These are phyloP conservation scores for Magnaporthiopsis incrustans DNA, from an alignment of 2,329 filamentous ascomycete species.

Conservation along the genomic window DNA sequence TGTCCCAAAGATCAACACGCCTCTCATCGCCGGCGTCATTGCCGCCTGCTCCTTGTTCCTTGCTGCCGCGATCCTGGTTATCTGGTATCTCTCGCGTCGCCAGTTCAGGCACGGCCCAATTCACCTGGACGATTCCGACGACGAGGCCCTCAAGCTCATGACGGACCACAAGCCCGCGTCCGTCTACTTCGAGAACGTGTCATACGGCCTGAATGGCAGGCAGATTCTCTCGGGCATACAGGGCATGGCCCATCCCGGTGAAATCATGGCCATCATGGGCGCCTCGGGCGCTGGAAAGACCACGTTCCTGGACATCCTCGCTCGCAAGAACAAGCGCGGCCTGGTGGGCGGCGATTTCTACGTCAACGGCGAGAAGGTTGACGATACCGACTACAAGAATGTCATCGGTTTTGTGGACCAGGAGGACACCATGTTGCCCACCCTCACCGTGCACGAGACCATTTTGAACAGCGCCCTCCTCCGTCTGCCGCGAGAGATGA, in stretches of 20 bases:
- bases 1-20: slow-evolving; percentile 93
- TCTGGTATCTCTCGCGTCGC: slow-evolving; percentile 84
- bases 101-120: slow-evolving; percentile 64
- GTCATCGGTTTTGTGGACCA: slow-evolving; percentile 97
- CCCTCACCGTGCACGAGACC: slow-evolving; percentile 93
- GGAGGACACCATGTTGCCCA: slow-evolving; percentile 94
- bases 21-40: slow-evolving; percentile 89
- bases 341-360: slow-evolving; percentile 71
- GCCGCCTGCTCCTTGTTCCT: slow-evolving; percentile 73
- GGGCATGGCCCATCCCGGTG: slow-evolving; percentile 87
- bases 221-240: slow-evolving; percentile 73
- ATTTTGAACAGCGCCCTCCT: slow-evolving; percentile 91
- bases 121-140: slow-evolving; percentile 79
- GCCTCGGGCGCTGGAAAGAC: slow-evolving; percentile 97
- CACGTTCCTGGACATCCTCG: slow-evolving; percentile 90
- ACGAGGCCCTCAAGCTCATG: slow-evolving; percentile 80
- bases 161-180: slow-evolving; percentile 85
- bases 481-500: slow-evolving; percentile 89
- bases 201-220: slow-evolving; percentile 81
- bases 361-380: slow-evolving; percentile 86
- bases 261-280: slow-evolving; percentile 96
- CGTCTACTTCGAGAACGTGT: slow-evolving; percentile 79
- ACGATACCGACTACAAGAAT: slow-evolving; percentile 76
- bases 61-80: slow-evolving; percentile 71
- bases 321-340: slow-evolving; percentile 93